Conservation (phyloP, 495 filamentous ascomycete genomes). For the Xylaria curta region DNA sequence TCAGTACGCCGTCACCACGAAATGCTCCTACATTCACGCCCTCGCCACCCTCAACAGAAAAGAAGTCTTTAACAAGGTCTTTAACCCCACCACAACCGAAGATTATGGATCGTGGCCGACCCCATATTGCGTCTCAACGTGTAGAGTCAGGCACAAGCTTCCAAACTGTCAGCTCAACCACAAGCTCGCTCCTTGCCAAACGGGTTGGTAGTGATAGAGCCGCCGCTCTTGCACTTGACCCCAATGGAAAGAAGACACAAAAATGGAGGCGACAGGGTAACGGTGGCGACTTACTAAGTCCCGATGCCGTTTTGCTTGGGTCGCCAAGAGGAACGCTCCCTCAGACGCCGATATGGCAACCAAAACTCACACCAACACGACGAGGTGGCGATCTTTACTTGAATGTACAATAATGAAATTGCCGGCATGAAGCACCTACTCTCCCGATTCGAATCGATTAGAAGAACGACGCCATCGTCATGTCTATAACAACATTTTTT, state of each 20-base stretch:
- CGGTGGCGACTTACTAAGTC: constrained; percentile 26
- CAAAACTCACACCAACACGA: constrained; percentile 51
- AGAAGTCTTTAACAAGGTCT: neutral
- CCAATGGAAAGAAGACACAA: constrained; percentile 31
- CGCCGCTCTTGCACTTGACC: constrained; percentile 44
- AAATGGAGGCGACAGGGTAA: constrained; percentile 30
- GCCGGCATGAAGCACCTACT: neutral
- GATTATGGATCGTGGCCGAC: constrained; percentile 7
- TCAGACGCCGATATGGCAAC: constrained; percentile 57
- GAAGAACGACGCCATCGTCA: neutral
- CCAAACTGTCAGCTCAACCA: constrained; percentile 32
- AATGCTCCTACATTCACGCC: constrained; percentile 1
- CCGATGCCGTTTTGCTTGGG: constrained; percentile 25
- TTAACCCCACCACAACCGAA: constrained; percentile 10
- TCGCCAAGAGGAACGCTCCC: constrained; percentile 43
- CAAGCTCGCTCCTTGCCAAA: constrained; percentile 54
- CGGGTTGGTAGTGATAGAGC: constrained; percentile 55
- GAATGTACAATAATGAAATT: constrained; percentile 42
- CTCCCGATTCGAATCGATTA: neutral
- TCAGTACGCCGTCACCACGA: constrained; percentile 9
- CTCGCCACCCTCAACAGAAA: constrained; percentile 12
- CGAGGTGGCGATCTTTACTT: constrained; percentile 50
- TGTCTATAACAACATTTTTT: neutral
- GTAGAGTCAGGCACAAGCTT: constrained; percentile 31
- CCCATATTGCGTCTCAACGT: constrained; percentile 19